Percentiles rank a stretch among this genome's conserved stretches.
phyloP scores from a whole-genome alignment of 2,329 filamentous ascomycete genomes.

The Fonsecaea nubica region DNA sequence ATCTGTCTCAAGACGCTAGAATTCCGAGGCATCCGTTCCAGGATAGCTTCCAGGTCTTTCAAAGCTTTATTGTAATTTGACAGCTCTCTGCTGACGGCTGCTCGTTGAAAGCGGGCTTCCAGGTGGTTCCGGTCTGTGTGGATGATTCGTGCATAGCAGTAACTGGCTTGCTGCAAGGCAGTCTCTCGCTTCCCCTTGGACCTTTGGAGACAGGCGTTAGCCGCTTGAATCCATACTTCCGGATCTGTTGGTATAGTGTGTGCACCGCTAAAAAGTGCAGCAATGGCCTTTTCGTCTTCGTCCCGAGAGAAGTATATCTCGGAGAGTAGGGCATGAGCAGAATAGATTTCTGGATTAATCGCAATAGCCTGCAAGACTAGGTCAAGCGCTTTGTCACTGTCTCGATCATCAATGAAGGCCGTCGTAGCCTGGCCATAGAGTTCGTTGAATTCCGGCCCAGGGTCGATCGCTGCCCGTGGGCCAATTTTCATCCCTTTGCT shows the following conservation, averaged over 20 bases:
- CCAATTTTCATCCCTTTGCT: constrained; percentile 55
- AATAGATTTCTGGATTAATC: constrained; percentile 67
- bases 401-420: constrained; percentile 54
- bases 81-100: constrained; percentile 61
- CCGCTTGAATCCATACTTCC: constrained; percentile 64
- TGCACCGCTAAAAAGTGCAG: constrained; percentile 64
- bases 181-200: constrained; percentile 50
- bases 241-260: constrained; percentile 62
- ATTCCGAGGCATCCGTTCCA: constrained; percentile 62
- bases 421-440: constrained; percentile 56
- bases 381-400: constrained; percentile 53
- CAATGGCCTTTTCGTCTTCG: constrained; percentile 62
- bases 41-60: constrained; percentile 61
- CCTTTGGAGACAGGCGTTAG: constrained; percentile 59
- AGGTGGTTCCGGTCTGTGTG: constrained; percentile 55
- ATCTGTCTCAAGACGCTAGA: constrained; percentile 61
- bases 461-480: constrained; percentile 54
- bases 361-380: constrained; percentile 58
- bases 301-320: constrained; percentile 64
- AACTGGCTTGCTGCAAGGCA: constrained; percentile 57
- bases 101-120: constrained; percentile 61
- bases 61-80: constrained; percentile 56
- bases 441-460: constrained; percentile 56
- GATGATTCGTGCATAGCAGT: constrained; percentile 62
- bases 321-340: constrained; percentile 65